Percentiles rank a stretch among this genome's conserved stretches.
Evolutionary conservation across 2,329 filamentous ascomycete species (phyloP).

Genomic region (Diaporthe sp.): DNA sequence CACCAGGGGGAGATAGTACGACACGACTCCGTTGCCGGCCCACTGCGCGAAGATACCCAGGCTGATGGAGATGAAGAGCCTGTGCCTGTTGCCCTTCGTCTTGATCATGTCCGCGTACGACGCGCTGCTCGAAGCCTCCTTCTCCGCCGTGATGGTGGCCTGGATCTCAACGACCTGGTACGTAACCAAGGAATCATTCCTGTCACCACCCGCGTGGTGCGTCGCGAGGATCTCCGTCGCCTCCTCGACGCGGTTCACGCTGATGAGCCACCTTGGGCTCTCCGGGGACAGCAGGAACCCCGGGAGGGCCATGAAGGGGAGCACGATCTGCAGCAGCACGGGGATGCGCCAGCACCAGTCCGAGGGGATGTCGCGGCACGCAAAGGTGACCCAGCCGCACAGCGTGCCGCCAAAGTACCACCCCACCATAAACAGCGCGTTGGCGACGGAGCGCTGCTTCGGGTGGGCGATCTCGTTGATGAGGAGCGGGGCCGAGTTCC

Average conservation of each 20-base stretch:
- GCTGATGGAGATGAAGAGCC: constrained; percentile 47
- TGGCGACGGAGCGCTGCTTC: constrained; percentile 51
- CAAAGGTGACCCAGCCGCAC: constrained; percentile 47
- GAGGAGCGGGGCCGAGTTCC: constrained; percentile 50
- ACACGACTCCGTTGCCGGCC: constrained; percentile 41
- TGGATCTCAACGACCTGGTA: constrained; percentile 45
- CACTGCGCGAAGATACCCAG: constrained; percentile 49
- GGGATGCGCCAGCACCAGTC: constrained; percentile 33
- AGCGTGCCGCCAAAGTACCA: constrained; percentile 49
- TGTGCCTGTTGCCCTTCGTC: constrained; percentile 46
- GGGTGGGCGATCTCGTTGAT: constrained; percentile 60
- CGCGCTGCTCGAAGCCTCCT: constrained; percentile 34
- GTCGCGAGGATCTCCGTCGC: constrained; percentile 43
- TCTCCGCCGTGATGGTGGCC: constrained; percentile 41
- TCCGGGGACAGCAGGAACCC: constrained; percentile 43
- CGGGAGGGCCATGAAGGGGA: constrained; percentile 34
- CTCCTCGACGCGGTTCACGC: constrained; percentile 25
- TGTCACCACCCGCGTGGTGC: constrained; percentile 46
- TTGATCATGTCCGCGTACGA: constrained; percentile 41
- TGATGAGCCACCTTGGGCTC: constrained; percentile 38
- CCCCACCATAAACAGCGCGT: constrained; percentile 47
- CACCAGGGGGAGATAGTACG: constrained; percentile 26
- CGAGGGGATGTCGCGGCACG: constrained; percentile 21
- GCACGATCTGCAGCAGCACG: constrained; percentile 42
- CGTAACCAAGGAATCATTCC: constrained; percentile 35